phyloP scores from a whole-genome alignment of 2,329 filamentous ascomycete species.

The Pleomassaria siparia region DNA sequence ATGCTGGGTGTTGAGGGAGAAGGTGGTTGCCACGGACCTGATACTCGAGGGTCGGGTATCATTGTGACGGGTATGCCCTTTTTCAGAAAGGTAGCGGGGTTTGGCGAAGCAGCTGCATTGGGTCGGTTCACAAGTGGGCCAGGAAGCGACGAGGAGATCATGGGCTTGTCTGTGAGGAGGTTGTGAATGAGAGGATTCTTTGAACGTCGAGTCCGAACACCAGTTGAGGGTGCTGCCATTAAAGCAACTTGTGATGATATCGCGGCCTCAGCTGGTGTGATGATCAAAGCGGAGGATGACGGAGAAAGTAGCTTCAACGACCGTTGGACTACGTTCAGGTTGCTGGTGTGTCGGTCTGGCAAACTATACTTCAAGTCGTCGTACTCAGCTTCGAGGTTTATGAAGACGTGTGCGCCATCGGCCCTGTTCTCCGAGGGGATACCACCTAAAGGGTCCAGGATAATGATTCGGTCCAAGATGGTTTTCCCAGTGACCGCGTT shows the following conservation, averaged over 20 bases:
- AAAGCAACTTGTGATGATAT: slow-evolving; percentile 49
- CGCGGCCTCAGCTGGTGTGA: slow-evolving; percentile 81
- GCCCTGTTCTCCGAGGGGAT: slow-evolving; percentile 67
- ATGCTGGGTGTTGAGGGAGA: slow-evolving; percentile 61
- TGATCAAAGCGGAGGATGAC: slow-evolving; percentile 84
- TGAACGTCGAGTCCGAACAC: slow-evolving; percentile 60
- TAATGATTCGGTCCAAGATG: slow-evolving; percentile 77
- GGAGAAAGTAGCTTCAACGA: slow-evolving; percentile 76
- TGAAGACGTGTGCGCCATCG: slow-evolving; percentile 74
- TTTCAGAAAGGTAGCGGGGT: slow-evolving; percentile 80
- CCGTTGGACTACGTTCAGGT: slow-evolving; percentile 71
- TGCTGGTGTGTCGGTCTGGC: slow-evolving; percentile 59
- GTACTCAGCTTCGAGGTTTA: slow-evolving; percentile 93
- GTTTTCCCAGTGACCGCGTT: slow-evolving; percentile 45
- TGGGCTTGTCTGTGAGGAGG: slow-evolving; percentile 89
- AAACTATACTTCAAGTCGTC: slow-evolving; percentile 63
- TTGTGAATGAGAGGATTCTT: slow-evolving; percentile 93
- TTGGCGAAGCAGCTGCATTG: slow-evolving; percentile 38
- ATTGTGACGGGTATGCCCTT: slow-evolving; percentile 87
- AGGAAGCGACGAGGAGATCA: slow-evolving; percentile 88
- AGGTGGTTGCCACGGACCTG: slow-evolving; percentile 67
- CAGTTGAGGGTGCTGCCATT: slow-evolving; percentile 32
- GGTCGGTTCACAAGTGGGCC: slow-evolving; percentile 41
- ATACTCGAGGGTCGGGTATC: slow-evolving; percentile 67
- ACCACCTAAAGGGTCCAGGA: slow-evolving; percentile 84